Base-by-base conservation (phyloP, 2,329 filamentous ascomycete species). In the Xylaria sp. region DNA sequence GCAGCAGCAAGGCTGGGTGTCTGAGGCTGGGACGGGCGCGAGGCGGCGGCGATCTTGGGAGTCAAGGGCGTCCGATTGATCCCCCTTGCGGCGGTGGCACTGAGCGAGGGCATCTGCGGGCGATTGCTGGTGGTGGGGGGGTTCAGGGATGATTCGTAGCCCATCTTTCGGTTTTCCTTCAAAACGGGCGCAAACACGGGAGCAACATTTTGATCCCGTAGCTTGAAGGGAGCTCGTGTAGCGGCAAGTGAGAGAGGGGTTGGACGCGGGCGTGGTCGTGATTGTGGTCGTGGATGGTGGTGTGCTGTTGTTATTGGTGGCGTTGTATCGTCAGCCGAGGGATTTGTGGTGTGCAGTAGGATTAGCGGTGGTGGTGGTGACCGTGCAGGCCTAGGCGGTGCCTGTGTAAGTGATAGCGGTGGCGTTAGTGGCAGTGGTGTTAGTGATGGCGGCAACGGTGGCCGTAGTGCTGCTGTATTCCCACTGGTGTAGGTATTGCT, bases 81-180 rank as follows among this genome's bases (percentile, higher is more conserved):
- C 70, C 76, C 74, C 83, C 87, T 82, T 68, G 84, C 80, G 47
- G 83, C 85, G 46, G 86, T 80, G 66, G 88, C 83, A 75, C 82
- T 85, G 70, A 93, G 85, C 61, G 87, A 84, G 54, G 91, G 90
- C 79, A 88, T 88, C 72, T 90, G 83, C 40, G 88, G 85, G 68
- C 82, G 82, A 66, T 80, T 78, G 72, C 79, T 80, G 74, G 75
- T 76, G 71, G 77, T 77, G 75, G 79, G 79, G 76, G 33, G 46
- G 48, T 77, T 79, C 65, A 58, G 54, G 79, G 81, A 78, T 81
- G 83, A 77, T 38, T 79, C 75, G 65, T 72, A 69, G 58, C 75
- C 74, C 77, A 79, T 79, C 61, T 67, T 75, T 69, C 64, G 66
- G 60, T 56, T 58, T 66, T 70, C 63, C 70, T 71, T 71, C 68